These are phyloP conservation scores for Aquanectria penicillioides DNA, from an alignment of 2,329 filamentous ascomycete species.

Conservation along the genomic window DNA sequence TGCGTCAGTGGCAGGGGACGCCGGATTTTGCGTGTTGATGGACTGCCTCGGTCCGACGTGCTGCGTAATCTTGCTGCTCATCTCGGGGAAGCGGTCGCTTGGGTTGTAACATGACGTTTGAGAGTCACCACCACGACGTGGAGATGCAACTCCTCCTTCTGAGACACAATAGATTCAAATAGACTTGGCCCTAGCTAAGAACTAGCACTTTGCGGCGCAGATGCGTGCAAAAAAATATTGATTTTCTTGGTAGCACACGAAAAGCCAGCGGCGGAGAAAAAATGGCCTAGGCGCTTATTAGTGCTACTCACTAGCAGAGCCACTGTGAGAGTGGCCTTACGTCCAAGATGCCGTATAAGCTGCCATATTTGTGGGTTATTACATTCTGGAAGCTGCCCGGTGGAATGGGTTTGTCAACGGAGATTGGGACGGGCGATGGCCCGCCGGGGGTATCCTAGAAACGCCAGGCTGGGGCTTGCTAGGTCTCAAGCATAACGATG, in stretches of 20 bases:
- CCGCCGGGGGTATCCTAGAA: constrained; percentile 31
- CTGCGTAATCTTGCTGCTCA: constrained; percentile 16
- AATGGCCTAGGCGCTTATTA: constrained; percentile 2
- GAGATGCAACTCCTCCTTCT: not conserved
- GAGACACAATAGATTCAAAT: constrained; percentile 3
- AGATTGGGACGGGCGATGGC: constrained; percentile 37
- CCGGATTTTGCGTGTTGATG: not conserved
- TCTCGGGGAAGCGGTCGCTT: not conserved
- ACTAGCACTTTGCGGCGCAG: constrained; percentile 4
- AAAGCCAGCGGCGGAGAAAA: constrained; percentile 3
- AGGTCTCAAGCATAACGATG: constrained; percentile 20
- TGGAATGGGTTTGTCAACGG: constrained; percentile 29
- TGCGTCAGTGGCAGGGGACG: not conserved
- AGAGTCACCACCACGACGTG: not conserved
- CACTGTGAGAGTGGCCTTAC: constrained; percentile 15
- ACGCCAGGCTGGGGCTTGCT: constrained; percentile 12
- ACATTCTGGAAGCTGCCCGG: constrained; percentile 35
- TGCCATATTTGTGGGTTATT: constrained; percentile 10
- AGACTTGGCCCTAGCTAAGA: constrained; percentile 1
- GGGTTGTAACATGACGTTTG: not conserved
- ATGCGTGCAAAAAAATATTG: not conserved
- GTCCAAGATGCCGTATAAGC: constrained; percentile 20
- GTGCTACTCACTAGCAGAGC: constrained; percentile 9
- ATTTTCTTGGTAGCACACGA: not conserved
- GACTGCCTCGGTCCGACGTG: constrained; percentile 5